Evolutionary conservation across 805 yeast genomes (phyloP), one percentile per base, ranked within the genome.

Genomic region (Komagataella phaffii): DNA sequence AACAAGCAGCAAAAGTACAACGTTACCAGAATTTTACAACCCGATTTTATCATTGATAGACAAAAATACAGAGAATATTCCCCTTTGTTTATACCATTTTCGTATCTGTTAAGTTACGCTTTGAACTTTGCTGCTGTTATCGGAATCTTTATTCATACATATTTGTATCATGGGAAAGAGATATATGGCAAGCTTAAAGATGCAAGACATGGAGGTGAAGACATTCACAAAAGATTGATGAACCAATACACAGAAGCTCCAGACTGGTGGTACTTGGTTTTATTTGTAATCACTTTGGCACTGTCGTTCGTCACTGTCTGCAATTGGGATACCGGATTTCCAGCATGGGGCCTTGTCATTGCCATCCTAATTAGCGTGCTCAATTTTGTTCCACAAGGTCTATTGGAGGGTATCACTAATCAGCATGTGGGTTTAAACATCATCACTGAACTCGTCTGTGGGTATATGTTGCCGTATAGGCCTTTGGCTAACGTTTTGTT

Each of bases 221-320:
- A 48, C 30, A 40, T 46, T 14, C 76, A 78, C 48, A 51, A 55
- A 65, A 69, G 81, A 54, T 71, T 81, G 53, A 81, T 83, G 83
- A 60, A 57, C 47, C 67, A 64, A 52, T 83, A 83, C 62, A 73
- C 73, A 44, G 88, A 83, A 56, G 87, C 81, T 18, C 93, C 95
- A 1, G 85, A 80, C 56, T 80, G 83, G 81, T 82, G 88, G 87
- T 83, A 75, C 58, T 58, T 66, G 3, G 54, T 64, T 3, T 66
- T 77, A 14, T 68, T 81, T 45, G 52, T 77, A n/a, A 55, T 68
- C 12, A 68, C 81, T 24, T 67, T 80, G 7, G 55, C 69, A 2
- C 64, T 75, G 46, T 63, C 73, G 64, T 72, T 61, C 23, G 70
- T 68, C 8, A 60, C 69, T 30, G 61, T 74, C 43, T 59, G 68